A percentile compares a stretch with the other conserved stretches of the same genome.
Evolutionary conservation across 768 basidiomycete genomes (phyloP).

Genomic region (Butyriboletus loyo): DNA sequence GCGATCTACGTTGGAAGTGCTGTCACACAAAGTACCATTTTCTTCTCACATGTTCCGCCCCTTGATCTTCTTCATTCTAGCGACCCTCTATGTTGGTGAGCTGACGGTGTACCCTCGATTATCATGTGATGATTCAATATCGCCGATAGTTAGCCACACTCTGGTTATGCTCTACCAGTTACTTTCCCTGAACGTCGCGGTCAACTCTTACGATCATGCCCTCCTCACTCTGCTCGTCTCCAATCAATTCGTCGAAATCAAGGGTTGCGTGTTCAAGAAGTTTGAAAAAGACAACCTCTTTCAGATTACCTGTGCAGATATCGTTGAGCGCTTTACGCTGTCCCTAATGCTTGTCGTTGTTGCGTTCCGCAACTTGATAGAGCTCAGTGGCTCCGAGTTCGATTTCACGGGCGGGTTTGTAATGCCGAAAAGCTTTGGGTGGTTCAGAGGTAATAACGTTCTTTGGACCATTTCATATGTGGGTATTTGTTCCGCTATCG

Average conservation of each 20-base stretch:
- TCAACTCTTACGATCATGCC: conserved; percentile 97
- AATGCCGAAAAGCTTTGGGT: conserved; percentile 80
- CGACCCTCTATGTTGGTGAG: conserved; percentile 79
- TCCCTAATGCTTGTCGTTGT: conserved; percentile 88
- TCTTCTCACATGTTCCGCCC: conserved; percentile 72
- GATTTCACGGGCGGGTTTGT: conserved; percentile 67
- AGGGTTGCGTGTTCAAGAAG: conserved; percentile 98
- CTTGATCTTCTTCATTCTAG: conserved; percentile 78
- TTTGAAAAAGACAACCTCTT: conserved; percentile 99
- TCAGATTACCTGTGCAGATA: conserved; percentile 98
- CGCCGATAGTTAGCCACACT: conserved; percentile 69
- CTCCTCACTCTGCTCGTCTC: conserved; percentile 91
- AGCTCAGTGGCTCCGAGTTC: conserved; percentile 88
- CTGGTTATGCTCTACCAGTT: conserved; percentile 97
- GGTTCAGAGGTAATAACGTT: conserved; percentile 76
- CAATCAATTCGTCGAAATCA: conserved; percentile 99
- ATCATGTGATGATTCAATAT: background rate
- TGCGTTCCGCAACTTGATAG: conserved; percentile 91
- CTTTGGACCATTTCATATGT: conserved; percentile 91
- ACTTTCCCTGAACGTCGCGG: conserved; percentile 92
- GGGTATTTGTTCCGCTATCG: conserved; percentile 26
- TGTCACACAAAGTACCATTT: conserved; percentile 60
- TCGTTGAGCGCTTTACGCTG: conserved; percentile 95
- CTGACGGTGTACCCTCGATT: background rate
- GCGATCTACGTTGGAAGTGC: conserved; percentile 76